Evolutionary conservation across 2,329 filamentous ascomycete species (phyloP), one percentile per base, ranked within the genome.

Genomic region (Trichophyton equinum): DNA sequence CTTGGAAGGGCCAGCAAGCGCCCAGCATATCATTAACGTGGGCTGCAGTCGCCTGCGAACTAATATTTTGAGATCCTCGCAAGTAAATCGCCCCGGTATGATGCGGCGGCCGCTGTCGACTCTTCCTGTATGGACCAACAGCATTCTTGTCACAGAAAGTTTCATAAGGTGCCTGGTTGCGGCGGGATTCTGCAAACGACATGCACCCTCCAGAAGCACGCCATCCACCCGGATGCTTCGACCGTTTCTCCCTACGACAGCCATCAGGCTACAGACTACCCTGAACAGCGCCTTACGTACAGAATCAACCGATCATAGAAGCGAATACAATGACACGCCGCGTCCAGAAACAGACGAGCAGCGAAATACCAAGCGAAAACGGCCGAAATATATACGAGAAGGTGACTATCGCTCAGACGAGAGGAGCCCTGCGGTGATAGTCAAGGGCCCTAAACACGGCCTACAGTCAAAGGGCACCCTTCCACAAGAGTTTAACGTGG

Each of bases 121-220:
- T 51, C 67, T 65, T 65, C 62, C 65, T 61, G 66, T 69, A 25
- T 62, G 68, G 58, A 68, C 60, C 20, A 30, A 44, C 42, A 42
- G 27, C 18, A 22, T 59, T 44, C 47, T 69, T 62, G 72, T 81
- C 71, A 78, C 79, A 66, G 77, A 78, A 65, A 66, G 80, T 64
- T 82, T 84, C 70, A 77, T 83, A 64, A 71, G 74, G 63, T 79
- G 79, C 49, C 70, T 84, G 65, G 77, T 80, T 62, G 72, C 77
- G 64, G 81, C 81, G 57, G 76, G 76, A 47, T 76, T 77, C 56
- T 83, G 81, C 68, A 72, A 71, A 62, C 70, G 76, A 57, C 81
- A 82, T 67, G 72, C 75, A 25, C 73, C 71, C 58, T 67, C 30
- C 46, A 51, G 20, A 22, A 55, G 33, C 8, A 55, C 27, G 18